These are phyloP conservation scores for Populus nigra DNA, from an alignment of 345 rosid species.

Conservation along the genomic window DNA sequence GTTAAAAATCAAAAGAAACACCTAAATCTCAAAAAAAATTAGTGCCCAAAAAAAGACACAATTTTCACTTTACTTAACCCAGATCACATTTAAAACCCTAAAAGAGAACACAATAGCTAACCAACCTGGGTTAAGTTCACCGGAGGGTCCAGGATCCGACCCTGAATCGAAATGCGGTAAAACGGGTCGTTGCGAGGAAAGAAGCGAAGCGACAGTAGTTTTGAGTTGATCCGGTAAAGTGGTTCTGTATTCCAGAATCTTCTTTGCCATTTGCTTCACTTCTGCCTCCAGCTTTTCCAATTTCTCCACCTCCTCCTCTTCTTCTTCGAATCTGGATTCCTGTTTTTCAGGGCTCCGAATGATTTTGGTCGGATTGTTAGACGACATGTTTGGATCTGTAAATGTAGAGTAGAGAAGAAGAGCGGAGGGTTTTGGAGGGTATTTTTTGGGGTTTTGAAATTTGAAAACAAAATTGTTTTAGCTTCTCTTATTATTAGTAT, in stretches of 20 bases:
- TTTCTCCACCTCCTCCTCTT: slow-evolving; percentile 31
- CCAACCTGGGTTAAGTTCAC: slow-evolving; percentile 34
- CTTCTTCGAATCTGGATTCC: slow-evolving; percentile 12
- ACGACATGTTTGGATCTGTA: slow-evolving; percentile 27
- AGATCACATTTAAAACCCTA: slow-evolving; percentile 22
- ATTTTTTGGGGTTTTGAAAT: slow-evolving; percentile 20
- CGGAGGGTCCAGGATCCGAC: slow-evolving; percentile 41
- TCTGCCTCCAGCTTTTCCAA: slow-evolving; percentile 57
- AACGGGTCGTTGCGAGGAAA: slow-evolving; percentile 43
- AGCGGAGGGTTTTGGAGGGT: slow-evolving; percentile 13
- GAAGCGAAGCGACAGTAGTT: slow-evolving; percentile 43
- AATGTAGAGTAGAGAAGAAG: neutral
- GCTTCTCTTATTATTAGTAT: neutral
- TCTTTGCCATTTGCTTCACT: slow-evolving; percentile 58
- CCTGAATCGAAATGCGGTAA: slow-evolving; percentile 20
- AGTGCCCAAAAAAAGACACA: neutral
- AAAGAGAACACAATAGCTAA: neutral
- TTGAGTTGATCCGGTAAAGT: slow-evolving; percentile 66
- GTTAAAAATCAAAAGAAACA: neutral
- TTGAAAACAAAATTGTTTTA: neutral
- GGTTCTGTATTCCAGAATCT: slow-evolving; percentile 55
- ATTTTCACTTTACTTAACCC: neutral
- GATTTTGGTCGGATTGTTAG: neutral
- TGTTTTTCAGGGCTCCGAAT: slow-evolving; percentile 5
- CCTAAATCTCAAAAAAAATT: neutral